Conservation (phyloP, 2,329 filamentous ascomycete species). For the Verticillium albo-atrum region DNA sequence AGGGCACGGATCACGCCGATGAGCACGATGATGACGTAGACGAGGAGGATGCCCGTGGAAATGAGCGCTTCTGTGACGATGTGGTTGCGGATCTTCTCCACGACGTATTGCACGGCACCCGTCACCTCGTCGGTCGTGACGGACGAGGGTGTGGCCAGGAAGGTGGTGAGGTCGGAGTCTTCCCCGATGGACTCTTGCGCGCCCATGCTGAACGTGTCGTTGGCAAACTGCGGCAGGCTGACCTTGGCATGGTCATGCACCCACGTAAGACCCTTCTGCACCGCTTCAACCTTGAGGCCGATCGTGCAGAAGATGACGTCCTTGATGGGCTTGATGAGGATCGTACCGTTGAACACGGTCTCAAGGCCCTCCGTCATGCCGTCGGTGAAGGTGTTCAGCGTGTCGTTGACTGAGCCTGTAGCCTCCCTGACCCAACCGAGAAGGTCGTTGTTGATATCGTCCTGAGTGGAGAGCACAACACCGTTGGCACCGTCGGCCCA, state of each 20-base stretch:
- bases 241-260: conserved; percentile 83
- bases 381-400: conserved; percentile 76
- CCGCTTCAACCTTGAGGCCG: conserved; percentile 75
- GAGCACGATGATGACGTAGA: conserved; percentile 76
- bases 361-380: conserved; percentile 73
- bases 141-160: conserved; percentile 72
- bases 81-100: conserved; percentile 59
- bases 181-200: conserved; percentile 57
- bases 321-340: conserved; percentile 72
- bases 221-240: conserved; percentile 70
- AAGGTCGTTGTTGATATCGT: conserved; percentile 77
- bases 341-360: conserved; percentile 73
- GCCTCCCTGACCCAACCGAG: conserved; percentile 84
- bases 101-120: conserved; percentile 67
- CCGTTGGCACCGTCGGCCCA: conserved; percentile 77
- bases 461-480: conserved; percentile 66
- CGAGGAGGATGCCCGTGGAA: conserved; percentile 64
- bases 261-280: conserved; percentile 92
- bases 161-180: conserved; percentile 58
- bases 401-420: conserved; percentile 78
- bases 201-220: conserved; percentile 79
- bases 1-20: conserved; percentile 66
- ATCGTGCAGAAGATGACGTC: conserved; percentile 85
- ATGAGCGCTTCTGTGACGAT: conserved; percentile 79
- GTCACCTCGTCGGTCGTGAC: conserved; percentile 78